Evolutionary conservation across 805 yeast species (phyloP).

Genomic region (Suhomyces kilbournensis): DNA sequence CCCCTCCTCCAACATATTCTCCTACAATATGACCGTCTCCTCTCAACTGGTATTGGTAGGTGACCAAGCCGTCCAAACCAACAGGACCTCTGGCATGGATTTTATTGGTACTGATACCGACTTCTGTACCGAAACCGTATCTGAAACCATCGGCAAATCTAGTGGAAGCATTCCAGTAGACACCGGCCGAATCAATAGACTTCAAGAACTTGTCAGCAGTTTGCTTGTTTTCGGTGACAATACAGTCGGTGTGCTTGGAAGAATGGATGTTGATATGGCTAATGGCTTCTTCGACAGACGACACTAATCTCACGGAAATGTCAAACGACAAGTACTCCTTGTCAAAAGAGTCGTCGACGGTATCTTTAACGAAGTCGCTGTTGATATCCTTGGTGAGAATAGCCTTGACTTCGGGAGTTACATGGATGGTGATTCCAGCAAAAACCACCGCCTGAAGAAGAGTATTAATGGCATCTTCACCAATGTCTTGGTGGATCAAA

Average conservation of each 20-base stretch:
- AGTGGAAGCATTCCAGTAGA: constrained; percentile 96
- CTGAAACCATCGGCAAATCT: constrained; percentile 98
- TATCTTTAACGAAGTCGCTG: constrained; percentile 39
- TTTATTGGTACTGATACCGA: constrained; percentile 94
- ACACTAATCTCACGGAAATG: constrained; percentile 67
- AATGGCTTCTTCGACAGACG: constrained; percentile 68
- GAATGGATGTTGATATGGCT: constrained; percentile 85
- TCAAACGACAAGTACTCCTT: constrained; percentile 83
- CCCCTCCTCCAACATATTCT: constrained; percentile 93
- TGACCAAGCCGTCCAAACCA: constrained; percentile 93
- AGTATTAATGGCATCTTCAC: constrained; percentile 22
- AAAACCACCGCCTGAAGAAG: constrained; percentile 46
- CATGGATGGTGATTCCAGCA: constrained; percentile 73
- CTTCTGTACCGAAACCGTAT: constrained; percentile 98
- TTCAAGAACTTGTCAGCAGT: constrained; percentile 75
- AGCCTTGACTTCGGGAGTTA: constrained; percentile 50
- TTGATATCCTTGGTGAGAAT: constrained; percentile 16
- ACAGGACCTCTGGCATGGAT: constrained; percentile 99
- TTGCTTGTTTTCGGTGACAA: constrained; percentile 70
- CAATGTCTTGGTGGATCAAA: constrained; percentile 51
- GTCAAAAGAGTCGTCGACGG: constrained; percentile 68
- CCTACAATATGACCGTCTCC: constrained; percentile 93
- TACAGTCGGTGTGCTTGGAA: constrained; percentile 94
- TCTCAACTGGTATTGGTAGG: constrained; percentile 88
- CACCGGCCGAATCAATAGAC: constrained; percentile 93